Conservation (phyloP, 495 filamentous ascomycete genomes). For the Rostrohypoxylon terebratum region DNA sequence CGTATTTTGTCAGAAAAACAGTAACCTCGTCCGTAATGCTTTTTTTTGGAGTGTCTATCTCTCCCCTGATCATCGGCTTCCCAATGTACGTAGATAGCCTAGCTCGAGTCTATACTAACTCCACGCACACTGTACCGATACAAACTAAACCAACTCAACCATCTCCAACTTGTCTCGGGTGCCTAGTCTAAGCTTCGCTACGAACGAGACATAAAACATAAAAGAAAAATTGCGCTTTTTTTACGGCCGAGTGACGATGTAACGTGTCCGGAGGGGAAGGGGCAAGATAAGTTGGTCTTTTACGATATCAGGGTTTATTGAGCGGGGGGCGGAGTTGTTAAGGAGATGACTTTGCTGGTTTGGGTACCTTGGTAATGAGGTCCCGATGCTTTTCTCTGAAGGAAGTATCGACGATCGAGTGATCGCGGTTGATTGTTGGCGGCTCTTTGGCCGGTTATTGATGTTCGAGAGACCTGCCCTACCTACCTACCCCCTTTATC, state of each 20-base stretch:
- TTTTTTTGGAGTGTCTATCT: background rate
- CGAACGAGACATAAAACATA: background rate
- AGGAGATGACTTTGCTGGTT: background rate
- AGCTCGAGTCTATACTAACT: background rate
- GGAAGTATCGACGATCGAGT: background rate
- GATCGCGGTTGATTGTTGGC: background rate
- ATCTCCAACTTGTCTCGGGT: background rate
- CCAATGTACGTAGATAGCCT: background rate
- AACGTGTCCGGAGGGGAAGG: background rate
- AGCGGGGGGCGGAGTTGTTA: background rate
- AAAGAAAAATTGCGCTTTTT: background rate
- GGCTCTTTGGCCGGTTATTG: background rate
- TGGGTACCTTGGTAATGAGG: background rate
- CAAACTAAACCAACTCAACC: background rate
- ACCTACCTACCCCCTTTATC: background rate
- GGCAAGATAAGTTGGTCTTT: background rate
- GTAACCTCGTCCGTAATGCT: background rate
- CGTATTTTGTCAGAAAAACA: too few relatives aligned
- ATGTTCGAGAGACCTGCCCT: too few relatives aligned
- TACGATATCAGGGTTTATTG: slow-evolving; percentile 7
- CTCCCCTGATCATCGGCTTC: background rate
- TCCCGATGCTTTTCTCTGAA: background rate
- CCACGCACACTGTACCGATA: background rate
- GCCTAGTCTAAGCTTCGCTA: background rate
- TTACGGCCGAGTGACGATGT: background rate